phyloP scores from a whole-genome alignment of 768 basidiomycete species.

The Rhizopogon vesiculosus region DNA sequence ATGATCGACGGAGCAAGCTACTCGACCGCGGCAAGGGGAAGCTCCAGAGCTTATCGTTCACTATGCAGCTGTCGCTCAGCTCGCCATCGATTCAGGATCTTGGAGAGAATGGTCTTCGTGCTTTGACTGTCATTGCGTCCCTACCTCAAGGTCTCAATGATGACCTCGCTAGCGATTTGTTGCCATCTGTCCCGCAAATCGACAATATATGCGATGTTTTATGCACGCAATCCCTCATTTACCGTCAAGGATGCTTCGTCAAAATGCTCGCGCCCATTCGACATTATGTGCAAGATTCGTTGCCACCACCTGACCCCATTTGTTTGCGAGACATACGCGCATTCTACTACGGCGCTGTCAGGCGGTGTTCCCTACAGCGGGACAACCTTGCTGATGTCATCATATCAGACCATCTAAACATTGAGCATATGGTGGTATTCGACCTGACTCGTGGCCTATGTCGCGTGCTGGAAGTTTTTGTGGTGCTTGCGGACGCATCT shows the following conservation, averaged over 20 bases:
- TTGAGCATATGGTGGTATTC: background rate
- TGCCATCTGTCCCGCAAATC: background rate
- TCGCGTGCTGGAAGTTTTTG: background rate
- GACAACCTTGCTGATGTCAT: background rate
- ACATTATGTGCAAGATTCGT: background rate
- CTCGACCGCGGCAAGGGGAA: background rate
- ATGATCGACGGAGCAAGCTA: background rate
- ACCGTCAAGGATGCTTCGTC: background rate
- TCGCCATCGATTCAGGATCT: background rate
- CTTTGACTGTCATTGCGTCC: background rate
- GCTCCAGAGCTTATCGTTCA: background rate
- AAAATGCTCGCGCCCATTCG: background rate
- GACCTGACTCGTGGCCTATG: background rate
- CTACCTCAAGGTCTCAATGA: slow-evolving; percentile 1
- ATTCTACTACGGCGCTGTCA: background rate
- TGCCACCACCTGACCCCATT: background rate
- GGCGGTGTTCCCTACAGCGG: too few species aligned
- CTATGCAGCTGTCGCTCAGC: background rate
- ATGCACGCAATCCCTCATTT: background rate
- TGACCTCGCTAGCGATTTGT: background rate
- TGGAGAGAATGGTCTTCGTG: background rate
- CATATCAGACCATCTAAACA: background rate
- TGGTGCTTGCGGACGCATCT: background rate
- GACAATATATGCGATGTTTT: background rate
- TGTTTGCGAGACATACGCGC: too few species aligned